Conservation (phyloP, 106 monocot genomes). For the Iris macrosiphon region DNA sequence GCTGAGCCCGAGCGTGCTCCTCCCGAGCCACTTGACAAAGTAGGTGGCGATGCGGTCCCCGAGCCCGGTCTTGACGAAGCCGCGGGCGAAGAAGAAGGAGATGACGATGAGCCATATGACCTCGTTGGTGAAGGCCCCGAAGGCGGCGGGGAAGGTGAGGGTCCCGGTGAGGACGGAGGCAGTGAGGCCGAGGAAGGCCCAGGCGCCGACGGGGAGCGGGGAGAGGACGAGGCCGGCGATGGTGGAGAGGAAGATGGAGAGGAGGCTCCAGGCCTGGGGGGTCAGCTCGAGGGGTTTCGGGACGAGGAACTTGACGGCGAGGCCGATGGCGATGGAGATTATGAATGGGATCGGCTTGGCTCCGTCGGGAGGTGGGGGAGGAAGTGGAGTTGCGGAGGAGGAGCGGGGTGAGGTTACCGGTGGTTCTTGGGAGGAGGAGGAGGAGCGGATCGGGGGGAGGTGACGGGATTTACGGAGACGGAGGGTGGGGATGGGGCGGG, state of each 20-base stretch:
- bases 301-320: constrained; percentile 61
- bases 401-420: constrained; percentile 4
- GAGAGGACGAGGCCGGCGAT: constrained; percentile 76
- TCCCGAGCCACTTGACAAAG: constrained; percentile 92
- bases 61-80: constrained; percentile 92
- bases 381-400: constrained; percentile 1
- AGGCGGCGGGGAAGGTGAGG: constrained; percentile 69
- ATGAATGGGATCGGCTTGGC: constrained; percentile 62
- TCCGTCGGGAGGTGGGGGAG: constrained; percentile 18
- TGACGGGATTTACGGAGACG: constrained; percentile 4
- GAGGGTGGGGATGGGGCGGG: constrained; percentile 6
- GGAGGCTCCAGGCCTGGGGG: constrained; percentile 81
- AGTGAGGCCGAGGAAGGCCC: constrained; percentile 83
- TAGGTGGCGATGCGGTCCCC: constrained; percentile 83
- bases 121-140: constrained; percentile 75
- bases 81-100: constrained; percentile 95
- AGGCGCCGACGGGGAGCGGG: constrained; percentile 90
- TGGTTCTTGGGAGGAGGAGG: neutral
- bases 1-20: constrained; percentile 77
- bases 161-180: constrained; percentile 50
- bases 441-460: constrained; percentile 1
- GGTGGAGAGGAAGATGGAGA: constrained; percentile 86
- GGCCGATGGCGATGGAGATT: constrained; percentile 66
- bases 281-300: constrained; percentile 65
- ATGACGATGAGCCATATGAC: constrained; percentile 96